These are phyloP conservation scores for Hemisphaericaspora nanyangensis DNA, from an alignment of 805 yeast genomes.

Conservation along the genomic window DNA sequence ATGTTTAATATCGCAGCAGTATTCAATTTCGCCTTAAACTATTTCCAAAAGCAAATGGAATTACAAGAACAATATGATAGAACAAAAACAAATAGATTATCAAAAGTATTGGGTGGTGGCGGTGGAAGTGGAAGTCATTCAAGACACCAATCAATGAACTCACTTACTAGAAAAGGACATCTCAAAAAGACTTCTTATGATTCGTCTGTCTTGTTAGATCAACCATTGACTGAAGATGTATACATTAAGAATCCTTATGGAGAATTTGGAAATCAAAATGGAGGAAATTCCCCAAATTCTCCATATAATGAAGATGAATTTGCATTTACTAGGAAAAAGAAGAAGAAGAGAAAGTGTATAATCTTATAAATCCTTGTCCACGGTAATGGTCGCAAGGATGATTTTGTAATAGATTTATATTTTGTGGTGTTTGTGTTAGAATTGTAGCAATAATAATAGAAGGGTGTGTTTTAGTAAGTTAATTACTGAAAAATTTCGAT, in stretches of 20 bases:
- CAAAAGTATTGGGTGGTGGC: slow-evolving; percentile 26
- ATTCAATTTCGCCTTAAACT: slow-evolving; percentile 57
- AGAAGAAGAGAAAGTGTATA: slow-evolving; percentile 29
- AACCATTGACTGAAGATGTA: slow-evolving; percentile 39
- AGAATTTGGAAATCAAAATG: slow-evolving; percentile 11
- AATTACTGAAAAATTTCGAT: no score
- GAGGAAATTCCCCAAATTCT: neutral
- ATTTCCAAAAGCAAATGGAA: slow-evolving; percentile 37
- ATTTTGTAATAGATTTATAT: no score
- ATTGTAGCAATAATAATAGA: no score
- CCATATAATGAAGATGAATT: slow-evolving; percentile 39
- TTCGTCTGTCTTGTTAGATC: slow-evolving; percentile 32
- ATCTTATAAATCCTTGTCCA: slow-evolving; percentile 33
- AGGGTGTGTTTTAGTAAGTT: no score
- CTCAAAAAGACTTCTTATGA: slow-evolving; percentile 35
- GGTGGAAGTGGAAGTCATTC: slow-evolving; percentile 11
- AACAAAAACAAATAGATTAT: slow-evolving; percentile 29
- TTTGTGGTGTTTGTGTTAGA: no score
- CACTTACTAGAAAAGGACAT: slow-evolving; percentile 29
- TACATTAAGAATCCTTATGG: slow-evolving; percentile 35
- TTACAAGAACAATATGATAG: slow-evolving; percentile 35
- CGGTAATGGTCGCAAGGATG: no score
- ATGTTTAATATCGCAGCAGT: slow-evolving; percentile 64
- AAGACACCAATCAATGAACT: slow-evolving; percentile 20
- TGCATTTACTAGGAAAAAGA: slow-evolving; percentile 32